Conservation (phyloP, 305 asterid genomes). For the Rubia occidens region DNA sequence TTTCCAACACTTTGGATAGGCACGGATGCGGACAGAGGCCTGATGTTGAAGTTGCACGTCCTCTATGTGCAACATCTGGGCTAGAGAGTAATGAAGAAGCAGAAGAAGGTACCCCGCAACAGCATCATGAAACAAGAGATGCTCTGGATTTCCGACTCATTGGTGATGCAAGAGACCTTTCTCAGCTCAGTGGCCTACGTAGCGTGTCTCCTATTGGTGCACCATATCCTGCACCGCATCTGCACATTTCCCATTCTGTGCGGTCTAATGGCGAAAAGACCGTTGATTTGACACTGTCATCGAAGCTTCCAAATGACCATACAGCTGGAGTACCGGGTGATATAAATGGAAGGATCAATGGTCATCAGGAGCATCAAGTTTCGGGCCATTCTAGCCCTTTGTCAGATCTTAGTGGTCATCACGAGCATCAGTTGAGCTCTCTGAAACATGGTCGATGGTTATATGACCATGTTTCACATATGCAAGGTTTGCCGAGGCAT, state of each 20-base stretch:
- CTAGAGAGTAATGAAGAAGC: constrained; percentile 11
- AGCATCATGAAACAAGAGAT: background rate
- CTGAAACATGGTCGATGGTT: constrained; percentile 18
- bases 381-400: background rate
- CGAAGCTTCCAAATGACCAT: constrained; percentile 19
- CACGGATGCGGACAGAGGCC: constrained; percentile 56
- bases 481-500: constrained; percentile 9
- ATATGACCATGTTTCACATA: constrained; percentile 14
- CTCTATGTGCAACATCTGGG: constrained; percentile 15
- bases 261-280: constrained; percentile 14
- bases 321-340: constrained; percentile 17
- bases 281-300: constrained; percentile 18
- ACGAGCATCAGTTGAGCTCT: constrained; percentile 20
- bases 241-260: constrained; percentile 25
- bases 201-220: constrained; percentile 8
- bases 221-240: constrained; percentile 36
- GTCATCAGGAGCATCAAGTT: background rate
- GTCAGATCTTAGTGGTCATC: constrained; percentile 29
- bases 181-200: constrained; percentile 22
- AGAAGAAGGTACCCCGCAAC: constrained; percentile 12
- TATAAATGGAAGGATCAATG: constrained; percentile 17
- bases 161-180: constrained; percentile 37
- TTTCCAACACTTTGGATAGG: constrained; percentile 57
- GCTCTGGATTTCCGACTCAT: constrained; percentile 20
- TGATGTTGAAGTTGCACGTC: constrained; percentile 37